Base-by-base conservation (phyloP, 2,329 filamentous ascomycete genomes). In the Colletotrichum lindemuthianum region DNA sequence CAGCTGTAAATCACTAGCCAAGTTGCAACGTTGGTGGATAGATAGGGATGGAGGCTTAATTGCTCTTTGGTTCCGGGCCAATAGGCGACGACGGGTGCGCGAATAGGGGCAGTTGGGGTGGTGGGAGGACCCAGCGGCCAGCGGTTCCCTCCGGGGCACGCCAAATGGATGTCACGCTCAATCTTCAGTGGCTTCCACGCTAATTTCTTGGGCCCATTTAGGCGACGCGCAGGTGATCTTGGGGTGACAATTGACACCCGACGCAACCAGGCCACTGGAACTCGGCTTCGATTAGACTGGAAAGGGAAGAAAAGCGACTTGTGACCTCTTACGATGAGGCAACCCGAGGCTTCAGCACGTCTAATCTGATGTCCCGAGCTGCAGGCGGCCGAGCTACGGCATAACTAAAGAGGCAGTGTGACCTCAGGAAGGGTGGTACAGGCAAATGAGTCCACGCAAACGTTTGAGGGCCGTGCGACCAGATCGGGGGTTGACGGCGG, bases 51-150 rank as follows among this genome's bases (percentile, higher is more conserved):
- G 41, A 63, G 58, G 63, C 63, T 65, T 65, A 65, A 65, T 57
- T 65, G 59, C 63, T 52, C 37, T 65, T 63, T 57, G 58, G 36
- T 47, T 61, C 63, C 63, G 51, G 43, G 63, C 63, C 63, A 65
- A 65, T 65, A 37, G 58, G 52, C 58, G 52, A 40, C 45, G 41
- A 43, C 24, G 36, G 16, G 36, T 24, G 34, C 24, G 33, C 45
- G 16, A 51, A 65, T 65, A 65, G 59, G 63, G 63, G 51, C 45
- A 52, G 15, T 55, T 47, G 36, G 47, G 32, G 57, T 33, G 47
- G 36, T 24, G 24, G 24, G 24, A 24, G 24, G 24, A 24, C 24
- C 24, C 24, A 24, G 24, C 24, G 15, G 51, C 51, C 36, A 61
- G 58, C 58, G 58, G 51, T 47, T 61, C 58, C 45, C 61, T 57